Evolutionary conservation across 768 basidiomycete genomes (phyloP).

Genomic region (Lyophyllum atratum): DNA sequence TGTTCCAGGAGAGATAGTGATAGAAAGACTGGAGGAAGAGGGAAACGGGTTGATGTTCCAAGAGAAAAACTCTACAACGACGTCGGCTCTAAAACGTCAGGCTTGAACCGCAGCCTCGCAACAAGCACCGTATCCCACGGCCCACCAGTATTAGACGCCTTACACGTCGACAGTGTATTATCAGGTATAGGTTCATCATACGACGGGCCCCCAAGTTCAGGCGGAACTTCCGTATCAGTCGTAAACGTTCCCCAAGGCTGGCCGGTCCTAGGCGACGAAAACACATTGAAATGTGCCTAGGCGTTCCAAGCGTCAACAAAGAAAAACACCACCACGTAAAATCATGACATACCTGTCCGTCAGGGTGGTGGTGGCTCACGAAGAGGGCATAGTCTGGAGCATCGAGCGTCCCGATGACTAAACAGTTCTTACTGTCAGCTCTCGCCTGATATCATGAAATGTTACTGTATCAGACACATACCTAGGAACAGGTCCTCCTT

Average conservation of each 20-base stretch:
- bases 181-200: conserved; percentile 43
- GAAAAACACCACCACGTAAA: neutral
- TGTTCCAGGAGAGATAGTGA: too few species aligned
- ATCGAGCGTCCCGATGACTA: conserved; percentile 70
- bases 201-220: conserved; percentile 43
- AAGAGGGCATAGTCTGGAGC: conserved; percentile 75
- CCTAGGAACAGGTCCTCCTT: conserved; percentile 63
- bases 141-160: conserved; percentile 49
- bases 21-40: neutral
- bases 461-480: conserved; percentile 24
- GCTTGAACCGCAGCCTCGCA: conserved; percentile 65
- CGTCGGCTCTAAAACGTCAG: conserved; percentile 60
- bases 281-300: conserved; percentile 73
- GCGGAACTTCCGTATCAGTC: conserved; percentile 48
- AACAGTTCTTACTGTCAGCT: neutral
- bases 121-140: conserved; percentile 63
- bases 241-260: conserved; percentile 78
- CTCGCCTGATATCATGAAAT: neutral
- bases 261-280: conserved; percentile 47
- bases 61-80: conserved; percentile 23
- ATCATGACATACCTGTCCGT: conserved; percentile 47
- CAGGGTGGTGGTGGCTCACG: conserved; percentile 70
- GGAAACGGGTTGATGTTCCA: neutral
- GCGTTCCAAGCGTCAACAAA: neutral
- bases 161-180: conserved; percentile 45